Base-by-base conservation (phyloP, 352 stramenopile species). In the Globisporangium megalacanthum region DNA sequence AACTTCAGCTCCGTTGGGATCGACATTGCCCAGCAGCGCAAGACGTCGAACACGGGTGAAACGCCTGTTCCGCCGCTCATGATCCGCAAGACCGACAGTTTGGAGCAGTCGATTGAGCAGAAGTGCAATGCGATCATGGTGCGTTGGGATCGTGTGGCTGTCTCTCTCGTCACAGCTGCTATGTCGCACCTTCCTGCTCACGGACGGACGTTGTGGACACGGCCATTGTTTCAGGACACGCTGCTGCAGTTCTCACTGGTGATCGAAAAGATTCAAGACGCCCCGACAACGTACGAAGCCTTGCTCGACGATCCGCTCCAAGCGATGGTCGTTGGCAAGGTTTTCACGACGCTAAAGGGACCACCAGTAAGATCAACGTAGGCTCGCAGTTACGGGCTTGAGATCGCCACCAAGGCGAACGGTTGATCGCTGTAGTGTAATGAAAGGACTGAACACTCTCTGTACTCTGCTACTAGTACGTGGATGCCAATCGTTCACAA, bases 121-220 rank as follows among this genome's bases (percentile, higher is more conserved):
- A 88, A 86, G 46, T 79, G 58, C 52, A 73, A 66, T 45, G 76
- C 70, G 9, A 76, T 88, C 44, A 64, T 83, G 76, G 78, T 79
- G 68, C n/a, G 66, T 50, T n/a, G 0, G 51, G 3, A 1, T n/a
- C 31, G 6, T 9, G 29, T 54, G n/a, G 25, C 10, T 46, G 4
- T n/a, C 20, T 7, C 6, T 8, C 3, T 20, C 8, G 11, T 35
- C 11, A 6, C 25, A 9, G 3, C 35, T 52, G 3, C 29, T 56
- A 4, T 29, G 25, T 29, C 25, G 1, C 25, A 29, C 25, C 25
- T 29, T 29, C 25, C 25, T 29, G 25, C 25, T 4, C 25, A 29
- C 4, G 25, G 25, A 29, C 4, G 25, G 25, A 29, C 25, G 25
- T 29, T 29, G 25, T 29, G 1, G 25, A 29, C 25, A 29, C 25